Evolutionary conservation across 495 filamentous ascomycete genomes (phyloP), one percentile per base, ranked within the genome.

Genomic region (Daldinia vernicosa): DNA sequence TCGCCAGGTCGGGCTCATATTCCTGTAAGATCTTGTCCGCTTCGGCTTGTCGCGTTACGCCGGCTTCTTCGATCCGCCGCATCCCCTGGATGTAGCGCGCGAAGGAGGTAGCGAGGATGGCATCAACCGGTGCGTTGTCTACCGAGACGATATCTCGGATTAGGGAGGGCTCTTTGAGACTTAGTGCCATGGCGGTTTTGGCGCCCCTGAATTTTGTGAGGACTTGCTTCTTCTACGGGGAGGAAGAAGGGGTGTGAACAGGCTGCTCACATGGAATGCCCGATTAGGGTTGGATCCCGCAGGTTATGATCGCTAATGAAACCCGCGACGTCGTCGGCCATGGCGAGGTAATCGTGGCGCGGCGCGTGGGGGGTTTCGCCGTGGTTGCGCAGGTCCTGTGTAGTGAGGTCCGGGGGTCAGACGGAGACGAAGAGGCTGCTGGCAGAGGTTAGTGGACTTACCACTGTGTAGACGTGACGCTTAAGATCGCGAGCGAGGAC

Each of bases 381-480:
- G 85, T 98, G 96, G 74, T 98, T 99, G 60, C 95, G 88, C 6
- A 98, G 86, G 78, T 99, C 95, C 93, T 97, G 63, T 8, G 33
- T 33, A n/a, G 54, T 61, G 24, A 55, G 12, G 12, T 11, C 33
- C 39, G 12, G 43, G 51, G 73, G 68, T 70, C 33, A 60, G 63
- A 58, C 1, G 40, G 19, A 19, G n/a, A 56, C 1, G 4, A 2
- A 56, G 12, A 26, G 11, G 32, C 12, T 35, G 27, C 39, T 19
- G 26, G 53, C 15, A 7, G 6, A 3, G 35, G 51, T 24, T 6
- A 47, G 43, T 33, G 22, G 28, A 81, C 89, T 76, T 82, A 96
- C 93, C 75, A 99, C 72, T 1, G 92, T 90, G 78, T 94, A 99
- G 55, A 98, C 88, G 27, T 90, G 85, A 30, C 94, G 86, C 61